Conservation (phyloP, 2,329 filamentous ascomycete genomes). For the Ascochyta pisi region DNA sequence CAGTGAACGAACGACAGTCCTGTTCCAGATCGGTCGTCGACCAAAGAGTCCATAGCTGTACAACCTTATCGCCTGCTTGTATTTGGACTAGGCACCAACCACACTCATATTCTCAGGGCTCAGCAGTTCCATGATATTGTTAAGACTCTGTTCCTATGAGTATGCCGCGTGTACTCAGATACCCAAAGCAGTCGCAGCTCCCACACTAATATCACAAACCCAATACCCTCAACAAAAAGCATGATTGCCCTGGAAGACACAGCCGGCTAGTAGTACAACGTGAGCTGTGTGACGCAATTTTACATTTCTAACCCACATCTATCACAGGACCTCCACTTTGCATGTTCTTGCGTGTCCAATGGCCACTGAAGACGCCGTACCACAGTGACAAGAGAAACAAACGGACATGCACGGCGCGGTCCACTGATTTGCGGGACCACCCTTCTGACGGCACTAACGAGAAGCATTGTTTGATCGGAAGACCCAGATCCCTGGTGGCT, state of each 20-base stretch:
- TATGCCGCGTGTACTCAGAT: too few relatives aligned
- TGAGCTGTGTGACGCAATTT: neutral
- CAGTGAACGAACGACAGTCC: too few relatives aligned
- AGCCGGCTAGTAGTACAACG: neutral
- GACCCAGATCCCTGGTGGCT: neutral
- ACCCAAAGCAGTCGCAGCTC: neutral
- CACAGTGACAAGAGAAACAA: neutral
- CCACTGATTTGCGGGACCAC: neutral
- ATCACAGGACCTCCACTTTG: neutral
- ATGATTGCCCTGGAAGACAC: neutral
- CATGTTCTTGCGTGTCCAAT: neutral
- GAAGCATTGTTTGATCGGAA: neutral
- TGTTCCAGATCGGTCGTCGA: too few relatives aligned
- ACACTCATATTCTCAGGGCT: too few relatives aligned
- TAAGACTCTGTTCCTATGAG: too few relatives aligned
- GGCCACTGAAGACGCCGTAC: neutral
- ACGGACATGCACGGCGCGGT: neutral
- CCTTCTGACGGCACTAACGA: neutral
- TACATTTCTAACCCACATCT: neutral
- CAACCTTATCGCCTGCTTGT: too few relatives aligned
- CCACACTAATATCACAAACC: neutral
- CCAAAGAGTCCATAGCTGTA: too few relatives aligned
- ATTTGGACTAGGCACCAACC: too few relatives aligned
- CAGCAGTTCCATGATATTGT: too few relatives aligned
- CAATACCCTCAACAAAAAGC: neutral